A percentile compares a stretch with the other conserved stretches of the same genome.
These are phyloP conservation scores for Boletus subparvulus DNA, from an alignment of 768 basidiomycete genomes.

Conservation along the genomic window DNA sequence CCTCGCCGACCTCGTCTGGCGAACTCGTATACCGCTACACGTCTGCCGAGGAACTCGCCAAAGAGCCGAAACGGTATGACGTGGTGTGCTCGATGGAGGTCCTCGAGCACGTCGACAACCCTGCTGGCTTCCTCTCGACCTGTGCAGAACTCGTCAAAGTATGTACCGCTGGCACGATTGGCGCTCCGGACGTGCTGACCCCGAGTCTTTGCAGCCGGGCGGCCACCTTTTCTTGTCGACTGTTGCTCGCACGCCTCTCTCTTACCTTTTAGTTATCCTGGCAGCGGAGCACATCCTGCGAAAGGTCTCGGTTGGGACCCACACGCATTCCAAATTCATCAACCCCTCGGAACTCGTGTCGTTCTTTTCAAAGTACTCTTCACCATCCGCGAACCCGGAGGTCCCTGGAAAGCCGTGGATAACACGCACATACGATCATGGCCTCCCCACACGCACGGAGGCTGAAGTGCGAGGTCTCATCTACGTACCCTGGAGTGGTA, in stretches of 20 bases:
- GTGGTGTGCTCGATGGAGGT: constrained; percentile 98
- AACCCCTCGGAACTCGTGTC: constrained; percentile 80
- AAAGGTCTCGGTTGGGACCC: constrained; percentile 83
- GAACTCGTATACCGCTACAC: constrained; percentile 66
- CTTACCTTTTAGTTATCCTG: constrained; percentile 68
- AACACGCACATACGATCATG: constrained; percentile 44
- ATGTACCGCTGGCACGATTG: constrained; percentile 18
- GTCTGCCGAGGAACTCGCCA: constrained; percentile 71
- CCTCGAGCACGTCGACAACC: constrained; percentile 95
- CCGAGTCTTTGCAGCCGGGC: constrained; percentile 62
- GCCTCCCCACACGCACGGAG: constrained; percentile 57
- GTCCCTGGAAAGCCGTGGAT: constrained; percentile 53
- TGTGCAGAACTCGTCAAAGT: constrained; percentile 89
- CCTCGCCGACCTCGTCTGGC: constrained; percentile 31
- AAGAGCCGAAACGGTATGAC: constrained; percentile 71
- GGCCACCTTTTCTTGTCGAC: constrained; percentile 96
- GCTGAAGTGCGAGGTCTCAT: constrained; percentile 80
- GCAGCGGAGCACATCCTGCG: constrained; percentile 81
- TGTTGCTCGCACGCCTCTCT: constrained; percentile 79
- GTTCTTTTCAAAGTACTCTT: constrained; percentile 70
- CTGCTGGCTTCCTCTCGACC: constrained; percentile 74
- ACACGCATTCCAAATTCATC: constrained; percentile 88
- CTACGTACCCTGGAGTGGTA: constrained; percentile 67
- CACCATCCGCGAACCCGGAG: constrained; percentile 12
- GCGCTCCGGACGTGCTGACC: constrained; percentile 3